A percentile compares a stretch with the other conserved stretches of the same genome.
phyloP scores from a whole-genome alignment of 1,139 yeast genomes.

The Sugiyamaella grinbergsii region DNA sequence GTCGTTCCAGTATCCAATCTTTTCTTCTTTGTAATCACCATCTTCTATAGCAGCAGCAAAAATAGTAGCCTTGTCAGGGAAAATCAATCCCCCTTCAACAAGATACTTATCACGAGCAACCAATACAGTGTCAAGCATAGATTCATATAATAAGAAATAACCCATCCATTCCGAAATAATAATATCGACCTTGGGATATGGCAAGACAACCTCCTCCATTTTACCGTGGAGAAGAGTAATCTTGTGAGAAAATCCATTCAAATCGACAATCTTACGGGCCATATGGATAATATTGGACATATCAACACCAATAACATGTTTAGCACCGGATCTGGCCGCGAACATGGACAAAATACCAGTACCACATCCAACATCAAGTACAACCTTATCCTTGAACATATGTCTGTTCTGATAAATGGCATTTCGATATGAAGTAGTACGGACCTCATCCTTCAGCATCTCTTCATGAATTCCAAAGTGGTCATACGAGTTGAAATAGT shows the following conservation, averaged over 20 bases:
- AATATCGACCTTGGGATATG: constrained; percentile 79
- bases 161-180: constrained; percentile 99
- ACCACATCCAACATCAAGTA: constrained; percentile 98
- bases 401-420: constrained; percentile 92
- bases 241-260: constrained; percentile 84
- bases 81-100: constrained; percentile 82
- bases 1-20: constrained; percentile 93
- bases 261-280: constrained; percentile 81
- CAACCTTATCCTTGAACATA: constrained; percentile 87
- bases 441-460: constrained; percentile 93
- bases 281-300: constrained; percentile 95
- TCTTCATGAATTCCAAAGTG: constrained; percentile 98
- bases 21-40: constrained; percentile 88
- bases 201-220: constrained; percentile 88
- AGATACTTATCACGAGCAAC: constrained; percentile 92
- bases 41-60: constrained; percentile 94
- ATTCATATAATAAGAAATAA: constrained; percentile 89
- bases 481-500: constrained; percentile 92
- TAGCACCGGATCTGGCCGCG: constrained; percentile 98
- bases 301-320: constrained; percentile 95
- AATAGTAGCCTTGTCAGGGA: constrained; percentile 94
- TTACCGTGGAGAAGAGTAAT: constrained; percentile 91
- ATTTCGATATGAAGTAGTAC: constrained; percentile 89
- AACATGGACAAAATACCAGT: constrained; percentile 97
- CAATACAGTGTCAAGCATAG: constrained; percentile 96